These are phyloP conservation scores for Zygnema circumcarinatum DNA, from an alignment of 139 green algal species.

Conservation along the genomic window DNA sequence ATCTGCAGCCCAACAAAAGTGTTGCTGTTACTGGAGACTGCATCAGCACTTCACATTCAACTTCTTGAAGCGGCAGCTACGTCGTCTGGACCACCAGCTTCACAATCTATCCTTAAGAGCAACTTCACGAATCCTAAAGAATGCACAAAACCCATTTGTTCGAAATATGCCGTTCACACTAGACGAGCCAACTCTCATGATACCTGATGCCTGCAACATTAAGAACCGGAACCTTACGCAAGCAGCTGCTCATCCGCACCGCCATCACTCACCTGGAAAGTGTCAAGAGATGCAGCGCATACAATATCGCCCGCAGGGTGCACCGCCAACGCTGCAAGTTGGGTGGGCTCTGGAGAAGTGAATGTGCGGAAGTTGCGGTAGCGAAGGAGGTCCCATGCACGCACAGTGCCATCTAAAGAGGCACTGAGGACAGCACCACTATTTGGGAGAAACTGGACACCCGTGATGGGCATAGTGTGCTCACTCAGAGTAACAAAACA, in stretches of 20 bases:
- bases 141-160: no score
- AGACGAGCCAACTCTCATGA: no score
- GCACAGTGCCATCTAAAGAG: slow-evolving; percentile 89
- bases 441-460: slow-evolving; percentile 77
- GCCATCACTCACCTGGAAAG: slow-evolving; percentile 62
- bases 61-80: neutral
- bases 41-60: neutral
- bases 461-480: slow-evolving; percentile 86
- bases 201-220: no score
- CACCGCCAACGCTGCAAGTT: slow-evolving; percentile 87
- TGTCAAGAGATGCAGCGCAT: slow-evolving; percentile 83
- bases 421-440: slow-evolving; percentile 73
- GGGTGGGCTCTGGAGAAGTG: slow-evolving; percentile 77
- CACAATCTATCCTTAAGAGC: no score
- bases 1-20: no score
- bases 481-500: slow-evolving; percentile 95
- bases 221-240: no score
- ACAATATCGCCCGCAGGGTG: slow-evolving; percentile 89
- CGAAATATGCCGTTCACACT: no score
- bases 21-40: neutral
- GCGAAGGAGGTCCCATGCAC: slow-evolving; percentile 89
- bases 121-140: no score
- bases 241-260: no score
- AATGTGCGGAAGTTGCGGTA: slow-evolving; percentile 96
- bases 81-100: slow-evolving; percentile 37